Evolutionary conservation across 1,139 yeast genomes (phyloP), one percentile per base, ranked within the genome.

Genomic region (Trichomonascaceae sp.): DNA sequence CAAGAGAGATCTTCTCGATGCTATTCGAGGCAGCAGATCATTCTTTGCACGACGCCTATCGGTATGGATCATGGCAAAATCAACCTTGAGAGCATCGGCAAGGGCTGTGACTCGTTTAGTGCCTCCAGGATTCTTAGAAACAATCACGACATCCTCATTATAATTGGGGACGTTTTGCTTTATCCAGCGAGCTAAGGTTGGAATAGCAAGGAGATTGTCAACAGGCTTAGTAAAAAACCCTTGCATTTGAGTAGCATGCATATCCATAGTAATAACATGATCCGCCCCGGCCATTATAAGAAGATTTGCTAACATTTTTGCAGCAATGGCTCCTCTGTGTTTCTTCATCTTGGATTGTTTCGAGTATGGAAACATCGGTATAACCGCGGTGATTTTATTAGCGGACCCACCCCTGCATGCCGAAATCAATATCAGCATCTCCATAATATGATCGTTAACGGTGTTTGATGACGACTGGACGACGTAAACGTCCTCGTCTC

Each of bases 351-450:
- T 93, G 60, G 93, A 84, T 72, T 95, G 99, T 70, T 93, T 95
- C 24, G 97, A 89, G 74, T 95, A 95, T 27, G 99, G 99, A 70
- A 91, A 95, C 70, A 90, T 95, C 1, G 99, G 99, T 53, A 95
- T 84, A 43, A 95, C 98, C 8, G 97, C 98, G 18, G 99, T 93
- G 69, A 93, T 89, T 69, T 91, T 90, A 64, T 89, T 87, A 19
- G 99, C 99, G 13, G 96, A 87, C 18, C 99, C 99, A 56, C 98
- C 97, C 64, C 91, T 84, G 73, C 98, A 93, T 30, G 98, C 99
- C 47, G 95, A 84, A 45, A 93, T 91, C 64, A 95, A 79, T 58
- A 95, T 91, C 66, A 95, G 78, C 61, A 95, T 76, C 72, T 95
- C 99, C 99, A 95, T 95, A 55, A 95, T 88, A 66, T 90, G 95